Evolutionary conservation across 345 rosid species (phyloP).

Genomic region (Euclidium syriacum): DNA sequence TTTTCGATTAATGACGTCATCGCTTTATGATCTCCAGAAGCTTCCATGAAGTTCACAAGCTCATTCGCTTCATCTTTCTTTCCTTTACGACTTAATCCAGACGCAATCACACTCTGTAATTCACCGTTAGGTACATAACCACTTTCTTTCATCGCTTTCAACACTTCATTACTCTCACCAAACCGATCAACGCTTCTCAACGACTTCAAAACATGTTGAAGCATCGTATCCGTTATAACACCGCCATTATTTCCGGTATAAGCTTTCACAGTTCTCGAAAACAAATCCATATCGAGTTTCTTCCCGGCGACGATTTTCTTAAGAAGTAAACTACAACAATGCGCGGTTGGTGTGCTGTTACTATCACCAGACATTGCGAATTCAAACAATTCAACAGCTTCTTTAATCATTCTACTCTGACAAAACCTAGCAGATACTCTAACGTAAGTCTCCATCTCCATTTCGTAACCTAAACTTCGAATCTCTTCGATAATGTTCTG

Average conservation of each 20-base stretch:
- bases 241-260: slow-evolving; percentile 49
- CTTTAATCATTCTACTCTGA: slow-evolving; percentile 27
- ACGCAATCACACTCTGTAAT: slow-evolving; percentile 52
- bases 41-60: slow-evolving; percentile 47
- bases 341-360: slow-evolving; percentile 50
- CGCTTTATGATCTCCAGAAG: slow-evolving; percentile 44
- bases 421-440: slow-evolving; percentile 39
- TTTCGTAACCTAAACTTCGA: slow-evolving; percentile 48
- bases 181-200: slow-evolving; percentile 61
- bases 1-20: slow-evolving; percentile 66
- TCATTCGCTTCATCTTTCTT: slow-evolving; percentile 47
- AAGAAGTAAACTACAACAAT: slow-evolving; percentile 33
- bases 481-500: slow-evolving; percentile 62
- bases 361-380: slow-evolving; percentile 61
- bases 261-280: slow-evolving; percentile 56
- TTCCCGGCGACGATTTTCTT: slow-evolving; percentile 58
- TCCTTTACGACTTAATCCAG: slow-evolving; percentile 48
- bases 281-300: slow-evolving; percentile 53
- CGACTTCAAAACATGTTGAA: slow-evolving; percentile 58
- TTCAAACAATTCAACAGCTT: slow-evolving; percentile 20
- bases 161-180: slow-evolving; percentile 52
- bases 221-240: slow-evolving; percentile 47
- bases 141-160: slow-evolving; percentile 59
- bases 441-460: slow-evolving; percentile 60
- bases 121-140: slow-evolving; percentile 43